Evolutionary conservation across 805 yeast species (phyloP).

Genomic region (Nakazawaea ishiwadae): DNA sequence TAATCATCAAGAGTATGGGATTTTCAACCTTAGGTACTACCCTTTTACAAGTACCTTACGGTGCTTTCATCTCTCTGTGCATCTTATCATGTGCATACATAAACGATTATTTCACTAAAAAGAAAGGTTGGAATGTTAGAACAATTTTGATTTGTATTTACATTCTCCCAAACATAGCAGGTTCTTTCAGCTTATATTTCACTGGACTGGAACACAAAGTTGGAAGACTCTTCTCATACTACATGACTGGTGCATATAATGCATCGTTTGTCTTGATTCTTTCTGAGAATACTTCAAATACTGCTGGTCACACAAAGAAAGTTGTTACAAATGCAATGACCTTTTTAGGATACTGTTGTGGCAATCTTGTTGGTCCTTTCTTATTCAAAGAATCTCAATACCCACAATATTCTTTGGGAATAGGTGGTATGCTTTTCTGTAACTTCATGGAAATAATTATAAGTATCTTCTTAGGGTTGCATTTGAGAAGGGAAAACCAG

Average conservation of each 20-base stretch:
- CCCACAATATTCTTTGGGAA: conserved; percentile 25
- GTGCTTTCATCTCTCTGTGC: conserved; percentile 9
- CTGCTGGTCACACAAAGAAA: conserved; percentile 35
- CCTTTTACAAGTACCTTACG: conserved; percentile 12
- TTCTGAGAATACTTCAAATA: conserved; percentile 28
- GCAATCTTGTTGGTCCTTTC: conserved; percentile 34
- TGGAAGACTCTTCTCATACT: conserved; percentile 11
- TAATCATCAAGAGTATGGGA: conserved; percentile 15
- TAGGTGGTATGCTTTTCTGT: conserved; percentile 11
- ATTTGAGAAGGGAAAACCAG: conserved; percentile 5
- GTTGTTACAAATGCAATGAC: conserved; percentile 28
- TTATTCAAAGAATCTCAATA: conserved; percentile 27
- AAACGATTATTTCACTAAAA: not conserved
- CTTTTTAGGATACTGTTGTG: conserved; percentile 32
- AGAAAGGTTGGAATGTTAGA: not conserved
- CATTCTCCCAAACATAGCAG: conserved; percentile 6
- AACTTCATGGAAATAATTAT: conserved; percentile 3
- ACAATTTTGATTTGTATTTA: conserved; percentile 5
- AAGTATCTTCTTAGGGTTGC: not conserved
- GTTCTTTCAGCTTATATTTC: conserved; percentile 15
- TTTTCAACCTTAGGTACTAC: conserved; percentile 3
- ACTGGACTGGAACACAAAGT: conserved; percentile 11
- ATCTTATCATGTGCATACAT: not conserved
- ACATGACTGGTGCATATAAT: conserved; percentile 12
- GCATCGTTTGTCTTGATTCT: conserved; percentile 19